phyloP scores from a whole-genome alignment of 2,329 filamentous ascomycete species.

The Volutella citrinella region DNA sequence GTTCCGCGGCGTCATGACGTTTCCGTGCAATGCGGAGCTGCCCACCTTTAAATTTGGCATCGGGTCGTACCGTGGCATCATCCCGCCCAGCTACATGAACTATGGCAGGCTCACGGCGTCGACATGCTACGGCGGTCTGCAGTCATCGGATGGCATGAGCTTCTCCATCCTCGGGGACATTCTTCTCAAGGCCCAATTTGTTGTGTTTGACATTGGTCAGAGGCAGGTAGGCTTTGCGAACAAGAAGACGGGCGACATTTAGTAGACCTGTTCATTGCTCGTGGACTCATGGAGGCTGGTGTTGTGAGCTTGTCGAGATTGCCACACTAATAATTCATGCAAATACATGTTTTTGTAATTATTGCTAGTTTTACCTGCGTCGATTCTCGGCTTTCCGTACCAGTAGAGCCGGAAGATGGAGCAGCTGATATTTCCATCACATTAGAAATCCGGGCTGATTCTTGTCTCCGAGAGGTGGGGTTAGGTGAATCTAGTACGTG shows the following conservation, averaged over 20 bases:
- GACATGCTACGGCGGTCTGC: conserved; percentile 36
- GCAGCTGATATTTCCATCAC: too few relatives aligned
- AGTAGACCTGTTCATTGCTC: too few relatives aligned
- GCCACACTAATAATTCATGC: too few relatives aligned
- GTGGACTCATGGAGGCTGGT: too few relatives aligned
- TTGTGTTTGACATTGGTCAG: conserved; percentile 37
- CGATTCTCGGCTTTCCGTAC: too few relatives aligned
- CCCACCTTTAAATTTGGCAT: conserved; percentile 39
- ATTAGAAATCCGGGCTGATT: too few relatives aligned
- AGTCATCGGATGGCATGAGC: conserved; percentile 34
- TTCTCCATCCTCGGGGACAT: conserved; percentile 40
- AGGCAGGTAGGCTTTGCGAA: conserved; percentile 37
- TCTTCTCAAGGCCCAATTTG: conserved; percentile 42
- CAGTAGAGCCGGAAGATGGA: too few relatives aligned
- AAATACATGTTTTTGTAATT: too few relatives aligned
- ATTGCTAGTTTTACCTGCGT: too few relatives aligned
- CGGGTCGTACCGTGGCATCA: conserved; percentile 29
- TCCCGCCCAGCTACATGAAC: conserved; percentile 37
- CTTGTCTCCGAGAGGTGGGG: too few relatives aligned
- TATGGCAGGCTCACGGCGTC: conserved; percentile 28
- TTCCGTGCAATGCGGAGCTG: conserved; percentile 53
- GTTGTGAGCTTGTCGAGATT: too few relatives aligned
- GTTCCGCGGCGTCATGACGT: conserved; percentile 52
- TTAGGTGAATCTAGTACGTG: too few relatives aligned
- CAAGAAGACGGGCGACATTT: conserved; percentile 30